Evolutionary conservation across 139 green algal species (phyloP).

Genomic region (Spirogloea muscicola): DNA sequence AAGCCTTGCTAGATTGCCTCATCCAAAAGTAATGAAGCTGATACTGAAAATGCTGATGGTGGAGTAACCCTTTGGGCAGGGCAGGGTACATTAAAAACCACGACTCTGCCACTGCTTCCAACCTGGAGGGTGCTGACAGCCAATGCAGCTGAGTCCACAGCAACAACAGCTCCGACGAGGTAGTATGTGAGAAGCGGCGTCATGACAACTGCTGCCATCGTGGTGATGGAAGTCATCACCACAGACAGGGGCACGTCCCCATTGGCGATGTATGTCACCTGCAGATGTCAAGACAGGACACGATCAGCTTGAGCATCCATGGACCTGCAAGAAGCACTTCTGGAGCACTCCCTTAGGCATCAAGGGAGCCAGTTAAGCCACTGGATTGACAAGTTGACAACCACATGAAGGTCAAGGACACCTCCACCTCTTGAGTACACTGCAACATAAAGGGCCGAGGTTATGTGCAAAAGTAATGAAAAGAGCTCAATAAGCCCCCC

Average conservation of each 20-base stretch:
- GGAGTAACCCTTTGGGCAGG: too few species aligned
- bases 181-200: constrained; percentile 72
- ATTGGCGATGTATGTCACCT: constrained; percentile 71
- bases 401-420: not conserved
- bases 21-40: too few species aligned
- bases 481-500: not conserved
- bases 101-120: too few species aligned
- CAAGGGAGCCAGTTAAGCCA: not conserved
- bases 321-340: not conserved
- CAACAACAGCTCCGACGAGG: constrained; percentile 67
- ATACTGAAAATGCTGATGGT: too few species aligned
- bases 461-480: not conserved
- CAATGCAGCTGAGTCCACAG: constrained; percentile 59
- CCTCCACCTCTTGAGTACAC: not conserved
- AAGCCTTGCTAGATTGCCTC: too few species aligned
- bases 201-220: constrained; percentile 74
- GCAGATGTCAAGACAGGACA: not conserved
- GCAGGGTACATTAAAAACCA: too few species aligned
- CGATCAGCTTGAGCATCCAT: not conserved
- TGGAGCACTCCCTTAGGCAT: not conserved
- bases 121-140: constrained; percentile 25
- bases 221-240: constrained; percentile 76
- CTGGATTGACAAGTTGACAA: not conserved
- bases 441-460: not conserved
- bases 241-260: constrained; percentile 81